Base-by-base conservation (phyloP, 2,329 filamentous ascomycete genomes). In the Aureobasidium vineae region DNA sequence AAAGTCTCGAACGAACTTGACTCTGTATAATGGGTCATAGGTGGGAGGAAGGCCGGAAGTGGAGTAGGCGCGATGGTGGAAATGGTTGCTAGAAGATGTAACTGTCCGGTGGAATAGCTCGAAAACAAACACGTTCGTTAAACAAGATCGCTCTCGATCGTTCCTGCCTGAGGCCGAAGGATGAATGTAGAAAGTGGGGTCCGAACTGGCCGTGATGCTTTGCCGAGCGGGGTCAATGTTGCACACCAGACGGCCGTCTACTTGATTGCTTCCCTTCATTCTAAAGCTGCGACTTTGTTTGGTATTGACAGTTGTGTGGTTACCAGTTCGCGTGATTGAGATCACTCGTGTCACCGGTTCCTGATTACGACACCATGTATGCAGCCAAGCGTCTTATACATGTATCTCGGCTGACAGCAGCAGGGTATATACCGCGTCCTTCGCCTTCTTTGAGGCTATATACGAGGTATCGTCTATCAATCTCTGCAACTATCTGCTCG, bases 401-500 rank as follows among this genome's bases (percentile, higher is more conserved):
- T 63, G 60, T 23, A 53, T 33, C 50, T 45, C 49, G 49, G 52
- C 64, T 66, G 43, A 66, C 36, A 52, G 43, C n/a, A 52, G 16
- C 33, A 79, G 77, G 69, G 69, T 77, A 66, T 90, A 93, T 75
- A 93, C 90, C 10, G 86, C 90, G 15, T 91, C 90, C 0, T 90
- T 88, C 72, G 90, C 90, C 75, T 92, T 94, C 77, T 92, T 94
- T 70, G 90, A 94, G 80, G 88, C 89, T 38, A 79, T 93, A 57
- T 91, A 88, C 87, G 88, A 91, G 77, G 84, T 85, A 74, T 4
- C 8, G 71, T 71, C 11, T 16, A 66, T 45, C 40, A 16, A 28
- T 8, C 11, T 38, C n/a, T 43, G 36, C 36, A 10, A 38, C 4
- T 7, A 41, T 41, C 38, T 36, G 33, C 43, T 23, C 15, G 31